A percentile compares a stretch with the other conserved stretches of the same genome.
Conservation (phyloP, 108 stramenopile species). For the Cyclotella distinguenda region DNA sequence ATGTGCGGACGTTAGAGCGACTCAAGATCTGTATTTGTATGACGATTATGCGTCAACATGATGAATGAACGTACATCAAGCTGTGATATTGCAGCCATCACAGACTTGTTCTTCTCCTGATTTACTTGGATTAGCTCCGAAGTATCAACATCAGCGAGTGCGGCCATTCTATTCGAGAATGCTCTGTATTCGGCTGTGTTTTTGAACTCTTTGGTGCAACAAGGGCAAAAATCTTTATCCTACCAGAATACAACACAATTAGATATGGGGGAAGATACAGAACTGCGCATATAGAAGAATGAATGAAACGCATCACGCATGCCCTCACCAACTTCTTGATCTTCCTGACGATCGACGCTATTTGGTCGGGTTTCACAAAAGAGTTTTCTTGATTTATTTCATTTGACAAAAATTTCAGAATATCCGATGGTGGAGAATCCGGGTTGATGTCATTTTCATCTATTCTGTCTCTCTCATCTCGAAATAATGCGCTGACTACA, state of each 20-base stretch:
- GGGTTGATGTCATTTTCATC: slow-evolving; percentile 18
- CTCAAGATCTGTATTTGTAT: too few relatives aligned
- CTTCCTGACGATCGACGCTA: slow-evolving; percentile 48
- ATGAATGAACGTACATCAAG: slow-evolving; percentile 4
- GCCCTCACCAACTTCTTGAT: slow-evolving; percentile 58
- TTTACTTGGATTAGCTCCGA: slow-evolving; percentile 24
- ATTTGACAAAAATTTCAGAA: slow-evolving; percentile 45
- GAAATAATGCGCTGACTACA: slow-evolving; percentile 34
- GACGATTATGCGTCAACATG: too few relatives aligned
- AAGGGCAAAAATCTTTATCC: slow-evolving; percentile 24
- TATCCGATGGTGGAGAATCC: slow-evolving; percentile 46
- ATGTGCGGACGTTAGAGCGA: too few relatives aligned
- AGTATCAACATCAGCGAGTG: slow-evolving; percentile 33
- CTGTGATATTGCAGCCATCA: background rate
- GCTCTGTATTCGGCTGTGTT: slow-evolving; percentile 20
- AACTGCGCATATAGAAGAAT: background rate
- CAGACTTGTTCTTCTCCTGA: slow-evolving; percentile 2
- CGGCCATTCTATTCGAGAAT: slow-evolving; percentile 32
- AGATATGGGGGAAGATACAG: background rate
- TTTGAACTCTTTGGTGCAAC: slow-evolving; percentile 32
- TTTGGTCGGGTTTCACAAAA: slow-evolving; percentile 38
- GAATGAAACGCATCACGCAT: background rate
- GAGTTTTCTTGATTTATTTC: slow-evolving; percentile 19
- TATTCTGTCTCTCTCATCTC: slow-evolving; percentile 20
- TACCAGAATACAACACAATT: slow-evolving; percentile 4